Conservation (phyloP, 768 basidiomycete genomes). For the Suillus variegatus region DNA sequence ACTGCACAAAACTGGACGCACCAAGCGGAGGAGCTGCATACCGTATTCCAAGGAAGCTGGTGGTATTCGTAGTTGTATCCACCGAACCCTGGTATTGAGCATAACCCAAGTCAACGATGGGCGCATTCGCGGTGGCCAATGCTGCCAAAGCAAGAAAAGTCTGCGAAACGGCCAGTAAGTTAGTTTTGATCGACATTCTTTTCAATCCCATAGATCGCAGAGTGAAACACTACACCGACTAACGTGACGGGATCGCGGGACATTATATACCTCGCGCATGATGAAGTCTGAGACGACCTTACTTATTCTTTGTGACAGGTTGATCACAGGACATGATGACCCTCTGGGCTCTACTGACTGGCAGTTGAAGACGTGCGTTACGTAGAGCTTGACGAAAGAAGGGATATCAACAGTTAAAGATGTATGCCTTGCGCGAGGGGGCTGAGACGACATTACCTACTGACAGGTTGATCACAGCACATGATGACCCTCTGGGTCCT, state of each 20-base stretch:
- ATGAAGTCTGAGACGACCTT: background rate
- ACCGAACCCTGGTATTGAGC: conserved; percentile 27
- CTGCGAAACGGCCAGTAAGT: conserved; percentile 7
- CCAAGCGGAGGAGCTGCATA: conserved; percentile 28
- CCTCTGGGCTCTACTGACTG: background rate
- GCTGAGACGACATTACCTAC: no score
- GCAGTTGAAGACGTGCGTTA: background rate
- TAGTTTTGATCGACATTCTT: background rate
- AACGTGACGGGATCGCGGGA: background rate
- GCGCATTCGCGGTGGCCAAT: conserved; percentile 7
- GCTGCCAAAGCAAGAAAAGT: conserved; percentile 10
- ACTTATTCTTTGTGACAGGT: background rate
- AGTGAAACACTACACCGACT: background rate
- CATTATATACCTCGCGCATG: background rate
- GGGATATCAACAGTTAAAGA: background rate
- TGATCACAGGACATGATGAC: background rate
- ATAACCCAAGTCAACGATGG: conserved; percentile 29
- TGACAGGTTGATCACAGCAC: no score
- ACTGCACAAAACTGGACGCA: conserved; percentile 6
- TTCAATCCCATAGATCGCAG: background rate
- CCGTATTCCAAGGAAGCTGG: conserved; percentile 30
- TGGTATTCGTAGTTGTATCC: conserved; percentile 16
- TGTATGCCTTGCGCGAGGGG: no score
- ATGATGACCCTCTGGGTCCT: no score
- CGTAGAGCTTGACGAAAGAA: background rate